phyloP scores from a whole-genome alignment of 768 basidiomycete species.

The Amanita pallidorosea region DNA sequence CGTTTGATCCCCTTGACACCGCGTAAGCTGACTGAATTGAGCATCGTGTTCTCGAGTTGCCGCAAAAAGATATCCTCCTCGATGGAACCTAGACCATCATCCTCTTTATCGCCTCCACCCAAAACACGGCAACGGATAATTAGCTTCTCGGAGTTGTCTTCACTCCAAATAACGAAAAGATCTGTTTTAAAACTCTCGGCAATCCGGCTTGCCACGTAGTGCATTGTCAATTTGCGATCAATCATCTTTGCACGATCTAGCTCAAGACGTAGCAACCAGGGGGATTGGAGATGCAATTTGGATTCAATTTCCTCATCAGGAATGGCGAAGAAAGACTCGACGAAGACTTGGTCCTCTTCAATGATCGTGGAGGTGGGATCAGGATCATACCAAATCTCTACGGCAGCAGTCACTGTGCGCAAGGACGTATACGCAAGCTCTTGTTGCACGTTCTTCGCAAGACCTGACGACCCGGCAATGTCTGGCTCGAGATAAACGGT shows the following conservation, averaged over 20 bases:
- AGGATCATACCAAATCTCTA: slow-evolving; percentile 98
- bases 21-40: slow-evolving; percentile 89
- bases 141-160: slow-evolving; percentile 97
- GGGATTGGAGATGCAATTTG: slow-evolving; percentile 86
- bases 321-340: slow-evolving; percentile 98
- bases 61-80: slow-evolving; percentile 97
- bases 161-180: slow-evolving; percentile 96
- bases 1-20: slow-evolving; percentile 87
- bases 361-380: slow-evolving; percentile 87
- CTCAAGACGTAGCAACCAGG: slow-evolving; percentile 95
- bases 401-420: slow-evolving; percentile 86
- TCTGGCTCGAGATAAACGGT: slow-evolving; percentile 78
- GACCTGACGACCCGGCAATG: slow-evolving; percentile 44
- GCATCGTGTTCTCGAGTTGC: slow-evolving; percentile 92
- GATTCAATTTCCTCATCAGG: slow-evolving; percentile 93
- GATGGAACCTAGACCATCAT: slow-evolving; percentile 59
- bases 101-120: slow-evolving; percentile 77
- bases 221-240: slow-evolving; percentile 92
- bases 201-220: slow-evolving; percentile 87
- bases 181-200: slow-evolving; percentile 93
- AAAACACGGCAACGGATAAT: slow-evolving; percentile 93
- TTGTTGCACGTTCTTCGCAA: slow-evolving; percentile 85
- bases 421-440: slow-evolving; percentile 91
- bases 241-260: slow-evolving; percentile 97
- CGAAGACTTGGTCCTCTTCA: slow-evolving; percentile 91